Base-by-base conservation (phyloP, 2,329 filamentous ascomycete species). In the Penicillium thymicola region DNA sequence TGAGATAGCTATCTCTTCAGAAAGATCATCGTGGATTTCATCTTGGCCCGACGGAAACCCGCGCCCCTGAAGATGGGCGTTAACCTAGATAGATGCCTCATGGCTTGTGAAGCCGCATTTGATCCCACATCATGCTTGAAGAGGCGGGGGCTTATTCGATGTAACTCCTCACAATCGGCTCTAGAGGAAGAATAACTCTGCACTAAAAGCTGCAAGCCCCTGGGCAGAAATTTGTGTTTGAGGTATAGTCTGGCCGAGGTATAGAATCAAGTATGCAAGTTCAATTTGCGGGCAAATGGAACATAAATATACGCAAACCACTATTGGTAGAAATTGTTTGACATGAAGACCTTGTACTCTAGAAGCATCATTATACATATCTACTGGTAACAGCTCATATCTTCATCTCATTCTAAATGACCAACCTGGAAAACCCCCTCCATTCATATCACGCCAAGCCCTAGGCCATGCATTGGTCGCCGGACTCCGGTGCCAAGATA, bases 1-100 rank as follows among this genome's bases (percentile, higher is more conserved):
- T 28, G 27, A 42, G 16, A 47, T 27, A 14, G 40, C 40, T 45
- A 23, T 27, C 32, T 27, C 41, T 40, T 32, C 45, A 30, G 37
- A 10, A 34, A 47, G 25, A 25, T 36, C 32, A 14, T 21, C 28
- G 28, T 14, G 23, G 46, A 54, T 48, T 13, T 36, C 23, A 14
- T 44, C 65, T 66, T 67, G 63, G 65, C 63, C 65, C 65, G 64
- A 45, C 64, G 61, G 65, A 64, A 55, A 37, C 46, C 65, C 61
- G 61, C 44, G 41, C 58, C 49, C 28, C 21, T 16, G 37, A 37
- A 50, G 40, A n/a, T 27, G 42, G 9, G 14, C 4, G 21, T 32
- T 37, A 45, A 7, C 23, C 3, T 28, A 18, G 2, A 25, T 14
- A 5, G 14, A 34, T 38, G 13, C 2, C 37, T 21, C 7, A 8